Conservation (phyloP, 192 early-diverging fungal genomes). For the Linnemannia zychae region DNA sequence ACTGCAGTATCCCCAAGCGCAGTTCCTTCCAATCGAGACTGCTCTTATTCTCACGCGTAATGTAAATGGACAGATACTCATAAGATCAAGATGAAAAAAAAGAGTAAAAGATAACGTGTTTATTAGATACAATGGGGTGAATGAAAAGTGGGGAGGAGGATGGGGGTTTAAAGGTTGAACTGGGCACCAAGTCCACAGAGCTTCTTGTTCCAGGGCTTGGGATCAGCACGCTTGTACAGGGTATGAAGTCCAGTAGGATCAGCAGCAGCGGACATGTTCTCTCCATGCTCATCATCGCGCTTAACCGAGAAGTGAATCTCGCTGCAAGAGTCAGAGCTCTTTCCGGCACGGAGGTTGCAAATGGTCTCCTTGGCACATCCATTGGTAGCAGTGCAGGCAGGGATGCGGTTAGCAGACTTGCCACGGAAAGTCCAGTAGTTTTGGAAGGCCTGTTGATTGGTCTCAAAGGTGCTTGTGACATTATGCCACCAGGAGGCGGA, state of each 20-base stretch:
- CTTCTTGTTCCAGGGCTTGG: constrained; percentile 45
- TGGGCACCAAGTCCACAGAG: constrained; percentile 31
- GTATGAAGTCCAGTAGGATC: constrained; percentile 33
- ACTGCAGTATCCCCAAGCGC: not conserved
- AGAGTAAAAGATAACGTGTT: not conserved
- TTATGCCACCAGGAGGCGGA: constrained; percentile 67
- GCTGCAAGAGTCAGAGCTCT: constrained; percentile 43
- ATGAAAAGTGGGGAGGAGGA: too few relatives aligned
- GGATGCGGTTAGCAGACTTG: constrained; percentile 47
- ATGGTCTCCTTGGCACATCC: constrained; percentile 33
- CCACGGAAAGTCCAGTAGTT: constrained; percentile 58
- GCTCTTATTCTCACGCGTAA: not conserved
- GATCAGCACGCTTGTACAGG: constrained; percentile 41
- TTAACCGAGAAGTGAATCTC: constrained; percentile 31
- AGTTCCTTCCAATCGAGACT: not conserved
- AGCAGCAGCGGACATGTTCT: not conserved
- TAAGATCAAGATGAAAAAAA: too few relatives aligned
- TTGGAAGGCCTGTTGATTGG: constrained; percentile 49
- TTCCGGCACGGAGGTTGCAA: constrained; percentile 51
- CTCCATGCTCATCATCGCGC: constrained; percentile 8
- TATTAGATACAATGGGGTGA: not conserved
- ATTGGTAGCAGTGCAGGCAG: constrained; percentile 29
- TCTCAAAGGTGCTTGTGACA: constrained; percentile 61
- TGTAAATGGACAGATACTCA: too few relatives aligned
- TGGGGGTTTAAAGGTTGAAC: not conserved